Conservation (phyloP, 805 yeast genomes). For the Metschnikowia lochheadii region DNA sequence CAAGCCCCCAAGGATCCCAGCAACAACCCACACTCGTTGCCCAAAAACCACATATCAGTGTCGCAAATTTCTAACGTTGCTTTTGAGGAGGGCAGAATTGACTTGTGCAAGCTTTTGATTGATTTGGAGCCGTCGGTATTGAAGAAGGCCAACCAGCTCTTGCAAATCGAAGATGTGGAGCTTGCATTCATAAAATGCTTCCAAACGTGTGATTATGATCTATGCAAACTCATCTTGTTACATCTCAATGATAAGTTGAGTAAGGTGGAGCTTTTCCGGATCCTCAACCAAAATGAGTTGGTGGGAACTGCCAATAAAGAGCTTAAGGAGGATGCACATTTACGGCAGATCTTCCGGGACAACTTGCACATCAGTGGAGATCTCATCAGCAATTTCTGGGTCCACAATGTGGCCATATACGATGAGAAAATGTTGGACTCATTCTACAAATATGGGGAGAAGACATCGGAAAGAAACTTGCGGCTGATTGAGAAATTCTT, state of each 20-base stretch:
- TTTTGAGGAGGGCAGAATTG: slow-evolving; percentile 73
- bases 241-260: slow-evolving; percentile 53
- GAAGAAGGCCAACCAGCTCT: slow-evolving; percentile 53
- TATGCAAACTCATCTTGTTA: slow-evolving; percentile 54
- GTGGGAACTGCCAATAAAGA: slow-evolving; percentile 21
- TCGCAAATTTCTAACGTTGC: slow-evolving; percentile 61
- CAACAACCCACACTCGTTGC: neutral
- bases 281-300: slow-evolving; percentile 49
- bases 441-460: slow-evolving; percentile 32
- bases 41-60: slow-evolving; percentile 44
- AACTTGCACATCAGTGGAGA: slow-evolving; percentile 32
- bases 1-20: slow-evolving; percentile 22
- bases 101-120: slow-evolving; percentile 63
- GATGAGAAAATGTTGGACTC: slow-evolving; percentile 23
- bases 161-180: slow-evolving; percentile 69
- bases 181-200: slow-evolving; percentile 66
- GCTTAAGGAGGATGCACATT: slow-evolving; percentile 15
- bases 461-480: slow-evolving; percentile 18
- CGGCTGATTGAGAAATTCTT: slow-evolving; percentile 1
- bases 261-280: slow-evolving; percentile 62
- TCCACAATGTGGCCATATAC: slow-evolving; percentile 25
- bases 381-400: slow-evolving; percentile 37
- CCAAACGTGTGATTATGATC: slow-evolving; percentile 55
- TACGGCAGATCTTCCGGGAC: slow-evolving; percentile 14
- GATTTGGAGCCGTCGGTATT: slow-evolving; percentile 62